A percentile compares a stretch with the other conserved stretches of the same genome.
Evolutionary conservation across 352 stramenopile species (phyloP).

Genomic region (Phytophthora melonis): DNA sequence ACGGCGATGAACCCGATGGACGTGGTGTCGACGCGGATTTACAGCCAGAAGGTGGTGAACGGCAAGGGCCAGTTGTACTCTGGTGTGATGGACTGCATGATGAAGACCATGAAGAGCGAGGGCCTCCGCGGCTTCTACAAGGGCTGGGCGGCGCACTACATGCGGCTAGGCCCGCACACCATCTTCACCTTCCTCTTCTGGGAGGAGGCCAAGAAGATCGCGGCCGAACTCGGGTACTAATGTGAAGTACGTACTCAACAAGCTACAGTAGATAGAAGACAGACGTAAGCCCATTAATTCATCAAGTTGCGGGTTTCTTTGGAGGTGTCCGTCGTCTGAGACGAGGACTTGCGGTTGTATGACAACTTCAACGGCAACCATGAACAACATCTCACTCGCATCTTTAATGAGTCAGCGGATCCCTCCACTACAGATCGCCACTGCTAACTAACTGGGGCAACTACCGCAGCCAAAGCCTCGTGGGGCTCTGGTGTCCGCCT

Average conservation of each 20-base stretch:
- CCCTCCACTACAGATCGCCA: conserved; percentile 8
- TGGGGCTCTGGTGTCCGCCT: conserved; percentile 9
- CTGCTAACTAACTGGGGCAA: conserved; percentile 31
- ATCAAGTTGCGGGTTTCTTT: conserved; percentile 10
- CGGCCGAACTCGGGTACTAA: conserved; percentile 71
- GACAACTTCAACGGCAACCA: not conserved
- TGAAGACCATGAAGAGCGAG: conserved; percentile 83
- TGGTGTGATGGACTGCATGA: conserved; percentile 78
- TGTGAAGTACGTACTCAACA: not conserved
- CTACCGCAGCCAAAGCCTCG: conserved; percentile 20
- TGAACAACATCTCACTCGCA: conserved; percentile 13
- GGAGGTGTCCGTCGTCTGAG: not conserved
- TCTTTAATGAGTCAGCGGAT: conserved; percentile 33
- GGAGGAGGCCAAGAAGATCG: conserved; percentile 84
- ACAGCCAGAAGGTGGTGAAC: conserved; percentile 90
- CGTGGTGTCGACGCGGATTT: conserved; percentile 87
- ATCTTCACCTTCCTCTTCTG: conserved; percentile 91
- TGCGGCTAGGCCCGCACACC: conserved; percentile 87
- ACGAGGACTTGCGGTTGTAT: not conserved
- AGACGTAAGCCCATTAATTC: conserved; percentile 21
- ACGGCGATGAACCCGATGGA: conserved; percentile 92
- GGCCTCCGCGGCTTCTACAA: conserved; percentile 89
- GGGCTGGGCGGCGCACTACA: conserved; percentile 89
- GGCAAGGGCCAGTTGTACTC: conserved; percentile 86
- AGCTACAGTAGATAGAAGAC: conserved; percentile 36